A percentile compares a stretch with the other conserved stretches of the same genome.
Conservation (phyloP, 805 yeast species). For the Starmera amethionina region DNA sequence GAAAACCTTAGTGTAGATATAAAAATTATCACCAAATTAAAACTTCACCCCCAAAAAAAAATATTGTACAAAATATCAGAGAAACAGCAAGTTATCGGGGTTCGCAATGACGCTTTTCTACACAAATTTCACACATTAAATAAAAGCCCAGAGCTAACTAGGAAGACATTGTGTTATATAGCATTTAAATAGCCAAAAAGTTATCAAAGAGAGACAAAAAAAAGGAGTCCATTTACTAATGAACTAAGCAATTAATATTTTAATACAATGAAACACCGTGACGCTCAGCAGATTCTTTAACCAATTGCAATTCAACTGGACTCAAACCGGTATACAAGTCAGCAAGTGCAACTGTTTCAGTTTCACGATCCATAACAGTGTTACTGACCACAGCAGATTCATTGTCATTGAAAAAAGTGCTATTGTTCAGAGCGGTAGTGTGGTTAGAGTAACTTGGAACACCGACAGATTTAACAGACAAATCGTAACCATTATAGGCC, state of each 20-base stretch:
- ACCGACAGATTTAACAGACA: conserved; percentile 14
- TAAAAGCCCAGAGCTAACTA: no score
- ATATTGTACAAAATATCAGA: no score
- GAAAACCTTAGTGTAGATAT: no score
- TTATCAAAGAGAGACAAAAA: neutral
- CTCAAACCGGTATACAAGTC: neutral
- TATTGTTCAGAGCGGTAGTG: no score
- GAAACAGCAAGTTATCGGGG: no score
- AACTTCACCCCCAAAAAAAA: no score
- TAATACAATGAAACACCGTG: neutral
- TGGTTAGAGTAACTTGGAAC: no score
- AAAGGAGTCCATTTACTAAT: neutral
- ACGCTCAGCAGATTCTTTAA: neutral
- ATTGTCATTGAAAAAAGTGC: no score
- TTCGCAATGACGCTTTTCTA: no score
- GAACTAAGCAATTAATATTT: neutral
- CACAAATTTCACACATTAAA: no score
- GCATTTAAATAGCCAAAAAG: neutral
- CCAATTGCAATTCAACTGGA: neutral
- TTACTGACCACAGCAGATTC: neutral
- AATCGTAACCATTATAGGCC: conserved; percentile 23
- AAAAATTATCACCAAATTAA: no score
- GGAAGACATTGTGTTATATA: no score
- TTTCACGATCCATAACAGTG: neutral
- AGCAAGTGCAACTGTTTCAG: neutral